Evolutionary conservation across 768 basidiomycete species (phyloP).

Genomic region (Podaxis rugospora): DNA sequence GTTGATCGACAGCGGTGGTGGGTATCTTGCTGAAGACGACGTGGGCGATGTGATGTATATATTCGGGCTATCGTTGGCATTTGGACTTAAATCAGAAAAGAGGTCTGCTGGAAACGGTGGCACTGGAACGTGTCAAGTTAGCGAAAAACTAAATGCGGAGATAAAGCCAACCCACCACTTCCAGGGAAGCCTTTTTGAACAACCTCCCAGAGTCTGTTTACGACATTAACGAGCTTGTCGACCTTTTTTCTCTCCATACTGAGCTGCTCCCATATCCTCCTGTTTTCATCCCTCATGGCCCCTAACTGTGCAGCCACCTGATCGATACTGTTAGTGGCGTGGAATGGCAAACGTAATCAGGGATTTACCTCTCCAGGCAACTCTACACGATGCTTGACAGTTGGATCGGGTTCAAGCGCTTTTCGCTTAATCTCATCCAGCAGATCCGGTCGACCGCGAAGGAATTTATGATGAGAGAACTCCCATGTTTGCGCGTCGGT

Average conservation of each 20-base stretch:
- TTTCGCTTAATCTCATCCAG: slow-evolving; percentile 86
- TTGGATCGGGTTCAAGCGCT: slow-evolving; percentile 76
- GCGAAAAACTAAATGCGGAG: background rate
- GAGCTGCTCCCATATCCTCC: slow-evolving; percentile 55
- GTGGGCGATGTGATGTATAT: slow-evolving; percentile 72
- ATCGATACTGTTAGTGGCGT: background rate
- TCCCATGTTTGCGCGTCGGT: slow-evolving; percentile 84
- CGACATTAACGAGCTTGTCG: slow-evolving; percentile 54
- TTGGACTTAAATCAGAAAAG: slow-evolving; percentile 17
- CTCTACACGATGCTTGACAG: slow-evolving; percentile 67
- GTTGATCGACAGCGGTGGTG: slow-evolving; percentile 41
- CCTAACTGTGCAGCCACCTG: slow-evolving; percentile 60
- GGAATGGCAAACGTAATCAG: slow-evolving; percentile 2
- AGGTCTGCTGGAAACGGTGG: slow-evolving; percentile 49
- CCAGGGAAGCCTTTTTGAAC: slow-evolving; percentile 54
- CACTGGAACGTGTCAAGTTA: slow-evolving; percentile 23
- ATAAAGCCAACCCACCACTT: slow-evolving; percentile 34
- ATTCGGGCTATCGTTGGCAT: slow-evolving; percentile 56
- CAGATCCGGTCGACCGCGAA: slow-evolving; percentile 75
- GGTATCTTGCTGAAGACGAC: slow-evolving; percentile 33
- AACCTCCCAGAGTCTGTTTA: slow-evolving; percentile 61
- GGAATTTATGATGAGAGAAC: slow-evolving; percentile 84
- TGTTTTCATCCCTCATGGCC: slow-evolving; percentile 71
- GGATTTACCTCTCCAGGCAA: slow-evolving; percentile 71
- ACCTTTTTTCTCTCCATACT: slow-evolving; percentile 53